A percentile compares a stretch with the other conserved stretches of the same genome.
Conservation (phyloP, 2,329 filamentous ascomycete species). For the Neocucurbitaria cava region DNA sequence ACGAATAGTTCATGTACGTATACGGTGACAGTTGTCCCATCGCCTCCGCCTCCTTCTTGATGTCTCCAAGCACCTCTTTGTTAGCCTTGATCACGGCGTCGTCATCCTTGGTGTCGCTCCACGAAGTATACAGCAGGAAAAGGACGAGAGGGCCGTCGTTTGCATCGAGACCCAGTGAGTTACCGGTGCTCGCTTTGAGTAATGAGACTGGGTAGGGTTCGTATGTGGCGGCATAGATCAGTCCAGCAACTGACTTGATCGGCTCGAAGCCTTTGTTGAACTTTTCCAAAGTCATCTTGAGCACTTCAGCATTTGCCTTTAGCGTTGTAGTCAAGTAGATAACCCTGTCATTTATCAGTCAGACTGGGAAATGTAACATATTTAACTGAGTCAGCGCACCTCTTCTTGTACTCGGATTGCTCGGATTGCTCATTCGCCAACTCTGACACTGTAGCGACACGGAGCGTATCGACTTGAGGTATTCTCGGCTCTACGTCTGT, state of each 20-base stretch:
- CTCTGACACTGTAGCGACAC: neutral
- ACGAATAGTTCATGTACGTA: slow-evolving; percentile 52
- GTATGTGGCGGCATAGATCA: neutral
- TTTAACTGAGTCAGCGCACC: neutral
- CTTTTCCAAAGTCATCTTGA: neutral
- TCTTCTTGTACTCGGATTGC: neutral
- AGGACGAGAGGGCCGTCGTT: slow-evolving; percentile 16
- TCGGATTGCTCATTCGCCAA: neutral
- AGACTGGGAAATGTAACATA: neutral
- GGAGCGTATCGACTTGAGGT: neutral
- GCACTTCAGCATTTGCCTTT: neutral
- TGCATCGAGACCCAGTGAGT: slow-evolving; percentile 17
- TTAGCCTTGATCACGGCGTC: neutral
- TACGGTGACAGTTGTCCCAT: neutral
- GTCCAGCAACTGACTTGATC: neutral
- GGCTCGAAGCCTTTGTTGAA: neutral
- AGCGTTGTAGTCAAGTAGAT: neutral
- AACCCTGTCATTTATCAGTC: neutral
- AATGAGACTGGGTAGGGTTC: neutral
- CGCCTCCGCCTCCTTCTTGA: neutral
- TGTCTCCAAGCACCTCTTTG: neutral
- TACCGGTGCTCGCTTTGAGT: slow-evolving; percentile 1
- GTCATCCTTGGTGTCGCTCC: neutral
- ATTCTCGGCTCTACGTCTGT: neutral
- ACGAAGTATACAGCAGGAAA: slow-evolving; percentile 8